Conservation (phyloP, 2,329 filamentous ascomycete genomes). For the Aspergillus aculeatus region DNA sequence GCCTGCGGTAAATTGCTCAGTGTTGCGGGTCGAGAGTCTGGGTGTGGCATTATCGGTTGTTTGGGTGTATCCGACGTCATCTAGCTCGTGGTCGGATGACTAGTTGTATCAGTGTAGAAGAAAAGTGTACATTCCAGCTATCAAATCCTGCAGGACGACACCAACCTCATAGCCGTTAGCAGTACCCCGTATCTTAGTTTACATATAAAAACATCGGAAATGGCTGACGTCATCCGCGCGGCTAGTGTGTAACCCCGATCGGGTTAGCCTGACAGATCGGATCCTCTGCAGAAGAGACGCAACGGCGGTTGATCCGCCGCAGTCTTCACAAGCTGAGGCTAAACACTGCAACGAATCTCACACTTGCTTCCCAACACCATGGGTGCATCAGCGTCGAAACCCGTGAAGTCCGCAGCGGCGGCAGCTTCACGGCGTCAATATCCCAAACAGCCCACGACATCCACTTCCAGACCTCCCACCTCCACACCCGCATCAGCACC, state of each 20-base stretch:
- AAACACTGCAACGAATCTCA: constrained; percentile 1
- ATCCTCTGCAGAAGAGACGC: constrained; percentile 2
- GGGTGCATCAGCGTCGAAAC: constrained; percentile 61
- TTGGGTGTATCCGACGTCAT: not conserved
- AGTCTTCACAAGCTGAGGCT: not conserved
- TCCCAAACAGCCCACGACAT: constrained; percentile 45
- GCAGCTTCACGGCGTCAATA: constrained; percentile 56
- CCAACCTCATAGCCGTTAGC: not conserved
- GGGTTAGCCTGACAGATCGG: constrained; percentile 17
- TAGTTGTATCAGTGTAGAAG: constrained; percentile 2
- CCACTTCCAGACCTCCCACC: constrained; percentile 36
- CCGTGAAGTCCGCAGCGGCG: constrained; percentile 49
- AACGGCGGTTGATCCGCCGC: not conserved
- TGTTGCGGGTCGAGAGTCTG: constrained; percentile 7
- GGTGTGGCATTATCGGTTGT: not conserved
- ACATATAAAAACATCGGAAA: not conserved
- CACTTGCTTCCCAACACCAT: constrained; percentile 37
- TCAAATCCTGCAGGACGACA: not conserved
- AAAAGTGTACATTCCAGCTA: not conserved
- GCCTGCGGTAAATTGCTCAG: constrained; percentile 51
- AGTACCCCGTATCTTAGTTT: not conserved
- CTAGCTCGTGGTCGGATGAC: not conserved
- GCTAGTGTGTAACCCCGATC: constrained; percentile 13
- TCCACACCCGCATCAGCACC: constrained; percentile 27
- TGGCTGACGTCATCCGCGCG: constrained; percentile 22